These are phyloP conservation scores for Cryptomeria japonica DNA, from an alignment of 75 land plant species.

Conservation along the genomic window DNA sequence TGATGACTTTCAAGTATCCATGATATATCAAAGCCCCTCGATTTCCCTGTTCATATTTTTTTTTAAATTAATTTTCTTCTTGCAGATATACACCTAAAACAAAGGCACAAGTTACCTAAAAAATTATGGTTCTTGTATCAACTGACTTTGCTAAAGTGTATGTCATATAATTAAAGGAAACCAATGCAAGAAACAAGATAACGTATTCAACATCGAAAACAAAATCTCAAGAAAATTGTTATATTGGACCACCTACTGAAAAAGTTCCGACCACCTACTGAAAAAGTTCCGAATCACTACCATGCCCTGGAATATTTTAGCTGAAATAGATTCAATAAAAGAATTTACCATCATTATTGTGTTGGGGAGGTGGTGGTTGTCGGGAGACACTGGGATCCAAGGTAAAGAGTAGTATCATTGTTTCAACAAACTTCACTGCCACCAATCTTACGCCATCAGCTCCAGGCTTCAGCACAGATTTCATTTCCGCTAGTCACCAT, in stretches of 20 bases:
- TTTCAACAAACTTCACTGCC: conserved; percentile 85
- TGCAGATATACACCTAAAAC: background rate
- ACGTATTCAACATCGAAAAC: background rate
- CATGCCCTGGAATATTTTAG: background rate
- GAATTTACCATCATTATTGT: conserved; percentile 58
- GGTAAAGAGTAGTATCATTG: conserved; percentile 78
- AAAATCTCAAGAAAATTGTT: background rate
- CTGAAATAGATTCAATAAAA: background rate
- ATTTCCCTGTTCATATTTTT: conserved; percentile 17
- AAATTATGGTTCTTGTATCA: no score
- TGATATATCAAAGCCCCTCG: conserved; percentile 65
- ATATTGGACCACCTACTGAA: background rate
- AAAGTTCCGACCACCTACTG: background rate
- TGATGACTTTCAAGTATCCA: conserved; percentile 93
- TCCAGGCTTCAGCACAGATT: conserved; percentile 51
- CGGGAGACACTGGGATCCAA: conserved; percentile 82
- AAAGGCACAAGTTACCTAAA: background rate
- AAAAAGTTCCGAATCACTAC: background rate
- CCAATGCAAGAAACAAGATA: conserved; percentile 4
- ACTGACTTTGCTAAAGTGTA: background rate
- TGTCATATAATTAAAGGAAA: background rate
- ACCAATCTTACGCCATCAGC: conserved; percentile 71
- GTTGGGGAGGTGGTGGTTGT: conserved; percentile 54
- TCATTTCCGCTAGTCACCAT: conserved; percentile 14
- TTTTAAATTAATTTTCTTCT: background rate